Base-by-base conservation (phyloP, 345 rosid genomes). In the Eucalyptus regnans region DNA sequence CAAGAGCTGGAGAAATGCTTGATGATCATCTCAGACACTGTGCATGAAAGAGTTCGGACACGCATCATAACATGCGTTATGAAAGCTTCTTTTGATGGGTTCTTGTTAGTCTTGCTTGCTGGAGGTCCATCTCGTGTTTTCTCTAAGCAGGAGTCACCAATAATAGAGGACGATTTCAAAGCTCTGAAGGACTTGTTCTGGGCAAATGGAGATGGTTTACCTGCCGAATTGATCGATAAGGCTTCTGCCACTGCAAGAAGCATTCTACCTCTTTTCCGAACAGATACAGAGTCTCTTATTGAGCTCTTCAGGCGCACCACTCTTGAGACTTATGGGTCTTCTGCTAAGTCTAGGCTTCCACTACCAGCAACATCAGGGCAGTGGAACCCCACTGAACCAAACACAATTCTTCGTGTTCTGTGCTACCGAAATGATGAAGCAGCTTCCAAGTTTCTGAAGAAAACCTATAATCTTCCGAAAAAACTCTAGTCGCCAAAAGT, bases 121-220 rank as follows among this genome's bases (percentile, higher is more conserved):
- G 99, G 99, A 89, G 99, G 99, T 20, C 98, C 99, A 37, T 93
- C 96, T 31, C 98, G 99, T 88, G 93, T 95, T 68, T 98, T 98
- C 91, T 88, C 96, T 56, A 91, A 86, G 87, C 99, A 94, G 90
- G 99, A 98, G 90, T 95, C 95, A 31, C 94, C 94, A 84, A 89
- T 95, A 83, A 94, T 98, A 84, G 99, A 97, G 90, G 97, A 96
- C n/a, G 99, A 98, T 92, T 98, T 98, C 88, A 95, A 98, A 90
- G 91, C 96, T 62, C 93, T 98, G 87, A 97, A 95, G 92, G 97
- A 98, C 91, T 88, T 97, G 86, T 98, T 98, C 91, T 97, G 95
- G 98, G 96, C 99, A 25, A 95, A 98, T 49, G 99, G 99, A 29
- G 99, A 97, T 81, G 99, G 99, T 90, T 92, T 97, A 91, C 98